Percentiles rank a stretch among this genome's conserved stretches.
phyloP scores from a whole-genome alignment of 495 filamentous ascomycete genomes.

The Penicillium chermesinum region DNA sequence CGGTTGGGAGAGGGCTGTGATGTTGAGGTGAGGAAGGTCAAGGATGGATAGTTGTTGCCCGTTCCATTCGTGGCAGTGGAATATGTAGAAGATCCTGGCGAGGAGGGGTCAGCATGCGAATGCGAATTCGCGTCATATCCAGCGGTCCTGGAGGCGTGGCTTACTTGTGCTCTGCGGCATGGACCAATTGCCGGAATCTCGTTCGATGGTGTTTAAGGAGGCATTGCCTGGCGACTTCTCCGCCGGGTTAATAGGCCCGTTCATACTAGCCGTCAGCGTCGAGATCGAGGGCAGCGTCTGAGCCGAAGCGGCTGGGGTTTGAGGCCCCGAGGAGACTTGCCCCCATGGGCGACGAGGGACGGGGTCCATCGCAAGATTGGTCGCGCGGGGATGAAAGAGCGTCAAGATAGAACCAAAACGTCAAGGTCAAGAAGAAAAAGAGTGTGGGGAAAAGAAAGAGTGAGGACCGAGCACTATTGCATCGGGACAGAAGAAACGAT shows the following conservation, averaged over 20 bases:
- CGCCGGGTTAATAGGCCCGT: constrained; percentile 19
- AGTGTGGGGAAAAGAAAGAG: not conserved
- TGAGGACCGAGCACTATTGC: not conserved
- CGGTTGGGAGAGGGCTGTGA: constrained; percentile 50
- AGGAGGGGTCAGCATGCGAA: constrained; percentile 4
- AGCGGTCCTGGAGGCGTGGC: constrained; percentile 33
- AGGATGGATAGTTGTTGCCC: constrained; percentile 43
- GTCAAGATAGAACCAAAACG: not conserved
- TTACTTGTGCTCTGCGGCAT: constrained; percentile 49
- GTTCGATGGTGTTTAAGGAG: constrained; percentile 46
- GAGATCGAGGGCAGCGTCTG: constrained; percentile 47
- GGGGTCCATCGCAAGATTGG: constrained; percentile 40
- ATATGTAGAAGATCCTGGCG: constrained; percentile 50
- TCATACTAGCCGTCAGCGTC: constrained; percentile 43
- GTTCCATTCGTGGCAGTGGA: constrained; percentile 47
- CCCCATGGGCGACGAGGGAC: constrained; percentile 42
- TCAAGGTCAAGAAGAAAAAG: not conserved
- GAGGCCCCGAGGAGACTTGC: constrained; percentile 33
- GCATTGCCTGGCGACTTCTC: constrained; percentile 43
- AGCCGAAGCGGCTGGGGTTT: constrained; percentile 32
- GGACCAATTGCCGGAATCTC: constrained; percentile 49
- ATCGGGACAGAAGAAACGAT: not conserved
- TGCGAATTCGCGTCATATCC: no score
- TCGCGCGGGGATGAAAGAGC: not conserved
- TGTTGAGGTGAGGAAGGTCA: constrained; percentile 44